phyloP scores from a whole-genome alignment of 208 protist species.

The Leishmania arabica region DNA sequence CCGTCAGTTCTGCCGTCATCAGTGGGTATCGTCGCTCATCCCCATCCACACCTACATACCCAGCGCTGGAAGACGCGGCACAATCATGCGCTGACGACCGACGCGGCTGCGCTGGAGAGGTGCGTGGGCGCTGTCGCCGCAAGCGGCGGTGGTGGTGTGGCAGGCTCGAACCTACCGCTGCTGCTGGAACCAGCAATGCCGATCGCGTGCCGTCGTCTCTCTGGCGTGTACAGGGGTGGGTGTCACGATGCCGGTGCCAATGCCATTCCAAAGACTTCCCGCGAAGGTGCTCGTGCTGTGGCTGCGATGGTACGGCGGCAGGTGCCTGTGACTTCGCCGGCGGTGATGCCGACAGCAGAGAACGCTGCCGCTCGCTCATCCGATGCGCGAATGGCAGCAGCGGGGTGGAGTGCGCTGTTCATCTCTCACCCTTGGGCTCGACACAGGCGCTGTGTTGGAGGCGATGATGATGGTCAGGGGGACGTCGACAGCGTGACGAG shows the following conservation, averaged over 20 bases:
- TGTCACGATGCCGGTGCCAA: not conserved
- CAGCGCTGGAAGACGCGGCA: not conserved
- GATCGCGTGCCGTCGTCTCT: not conserved
- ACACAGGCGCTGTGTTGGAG: not conserved
- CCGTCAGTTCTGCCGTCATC: not conserved
- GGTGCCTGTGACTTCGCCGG: not conserved
- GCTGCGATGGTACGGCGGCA: not conserved
- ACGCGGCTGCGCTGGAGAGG: not conserved
- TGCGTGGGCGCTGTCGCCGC: not conserved
- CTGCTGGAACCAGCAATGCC: not conserved
- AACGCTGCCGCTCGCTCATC: not conserved
- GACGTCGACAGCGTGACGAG: slow-evolving; percentile 8
- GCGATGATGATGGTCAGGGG: not conserved
- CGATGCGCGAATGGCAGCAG: not conserved
- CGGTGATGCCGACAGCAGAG: not conserved
- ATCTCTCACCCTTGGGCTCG: not conserved
- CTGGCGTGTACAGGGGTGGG: not conserved
- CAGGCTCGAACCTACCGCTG: not conserved
- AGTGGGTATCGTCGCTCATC: not conserved
- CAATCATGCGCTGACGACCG: slow-evolving; percentile 4
- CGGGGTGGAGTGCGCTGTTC: not conserved
- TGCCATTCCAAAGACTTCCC: not conserved
- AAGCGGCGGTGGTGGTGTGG: not conserved
- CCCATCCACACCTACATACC: not conserved
- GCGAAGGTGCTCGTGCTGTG: not conserved